These are phyloP conservation scores for Persicaria tinctoria DNA, from an alignment of 148 eudicot genomes.

Conservation along the genomic window DNA sequence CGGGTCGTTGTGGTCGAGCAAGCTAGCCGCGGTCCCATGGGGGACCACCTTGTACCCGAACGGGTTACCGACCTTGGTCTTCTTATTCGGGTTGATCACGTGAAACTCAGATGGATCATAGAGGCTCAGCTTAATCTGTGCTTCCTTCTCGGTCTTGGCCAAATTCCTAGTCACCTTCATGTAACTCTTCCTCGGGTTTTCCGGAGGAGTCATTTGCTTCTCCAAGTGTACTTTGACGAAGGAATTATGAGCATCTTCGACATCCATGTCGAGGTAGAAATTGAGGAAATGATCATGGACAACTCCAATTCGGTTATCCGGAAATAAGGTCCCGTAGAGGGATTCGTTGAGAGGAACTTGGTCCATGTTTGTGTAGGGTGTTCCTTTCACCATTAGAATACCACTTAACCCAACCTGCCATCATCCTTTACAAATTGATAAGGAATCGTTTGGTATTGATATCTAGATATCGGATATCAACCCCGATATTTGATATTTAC, in stretches of 20 bases:
- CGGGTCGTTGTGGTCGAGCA: constrained; percentile 79
- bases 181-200: constrained; percentile 71
- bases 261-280: constrained; percentile 85
- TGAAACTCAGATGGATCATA: constrained; percentile 85
- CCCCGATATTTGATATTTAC: no score
- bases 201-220: constrained; percentile 42
- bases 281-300: constrained; percentile 89
- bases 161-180: constrained; percentile 58
- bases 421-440: no score
- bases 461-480: no score
- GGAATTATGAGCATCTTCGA: constrained; percentile 67
- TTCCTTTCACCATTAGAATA: constrained; percentile 80
- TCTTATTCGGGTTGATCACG: constrained; percentile 56
- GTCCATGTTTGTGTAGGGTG: constrained; percentile 60
- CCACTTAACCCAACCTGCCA: constrained; percentile 90
- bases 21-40: constrained; percentile 73
- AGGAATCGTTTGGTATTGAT: no score
- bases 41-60: constrained; percentile 95
- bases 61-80: constrained; percentile 72
- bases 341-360: constrained; percentile 52
- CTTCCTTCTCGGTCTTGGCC: constrained; percentile 88
- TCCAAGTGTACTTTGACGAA: constrained; percentile 71
- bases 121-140: constrained; percentile 81
- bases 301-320: constrained; percentile 83
- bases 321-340: constrained; percentile 68